Base-by-base conservation (phyloP, 805 yeast species). In the Ogataea populi-albae region DNA sequence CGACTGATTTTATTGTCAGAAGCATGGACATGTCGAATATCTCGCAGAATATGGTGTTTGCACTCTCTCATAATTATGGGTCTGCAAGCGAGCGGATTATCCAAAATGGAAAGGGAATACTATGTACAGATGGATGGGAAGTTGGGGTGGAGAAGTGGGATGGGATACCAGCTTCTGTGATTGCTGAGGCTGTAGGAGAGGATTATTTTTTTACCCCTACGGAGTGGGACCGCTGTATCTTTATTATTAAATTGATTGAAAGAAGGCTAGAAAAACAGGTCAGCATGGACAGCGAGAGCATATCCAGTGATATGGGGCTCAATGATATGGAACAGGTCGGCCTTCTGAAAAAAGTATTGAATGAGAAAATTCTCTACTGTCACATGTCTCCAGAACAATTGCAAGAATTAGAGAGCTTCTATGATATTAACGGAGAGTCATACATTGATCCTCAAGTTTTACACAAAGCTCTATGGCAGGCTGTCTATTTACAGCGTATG, bases 181-280 rank as follows among this genome's bases (percentile, higher is more conserved):
- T 72, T 11, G 61, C 68, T 0, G 68, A 65, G 18, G 71, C 72
- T 5, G 62, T 75, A 10, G 66, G 72, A 0, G 60, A 66, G 12
- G 77, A 76, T 45, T 70, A 68, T 15, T 75, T 75, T 43, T 75
- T 70, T 49, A 73, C 73, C 4, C 74, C 75, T 2, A 64, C 66
- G 2, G 81, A 75, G 49, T 73, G 77, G 77, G 78, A 73, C 27
- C 58, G 81, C 34, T 71, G 75, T 27, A 41, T 69, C 19, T 74
- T 75, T 41, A 59, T 69, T 3, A 65, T 71, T 23, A 63, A 57
- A 28, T 46, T 72, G 30, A 58, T 70, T 26, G 69, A 67, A 40
- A 51, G 70, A 49, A 44, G 70, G 21, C 38, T 46, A 6, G 57
- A 49, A 17, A 27, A 8, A 6, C n/a, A 10, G 17, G 10, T 10